Conservation (phyloP, 768 basidiomycete genomes). For the Collybia mongolica region DNA sequence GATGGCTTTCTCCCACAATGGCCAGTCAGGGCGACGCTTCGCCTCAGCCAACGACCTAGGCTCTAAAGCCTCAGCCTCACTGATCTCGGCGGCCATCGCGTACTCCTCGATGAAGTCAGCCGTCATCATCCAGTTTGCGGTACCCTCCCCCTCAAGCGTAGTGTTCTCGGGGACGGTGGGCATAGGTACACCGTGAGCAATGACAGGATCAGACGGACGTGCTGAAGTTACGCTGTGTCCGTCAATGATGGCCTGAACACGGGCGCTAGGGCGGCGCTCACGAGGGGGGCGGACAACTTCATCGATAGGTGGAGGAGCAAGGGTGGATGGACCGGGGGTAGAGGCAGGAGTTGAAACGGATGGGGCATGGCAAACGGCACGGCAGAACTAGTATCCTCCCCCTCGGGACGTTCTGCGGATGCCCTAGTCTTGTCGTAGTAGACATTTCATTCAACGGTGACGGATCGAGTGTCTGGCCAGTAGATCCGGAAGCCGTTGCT, state of each 20-base stretch:
- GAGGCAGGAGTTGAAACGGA: background rate
- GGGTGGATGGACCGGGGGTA: background rate
- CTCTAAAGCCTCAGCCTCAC: conserved; percentile 14
- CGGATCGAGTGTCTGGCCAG: conserved; percentile 25
- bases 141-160: conserved; percentile 7
- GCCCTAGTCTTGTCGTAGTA: conserved; percentile 16
- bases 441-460: conserved; percentile 29
- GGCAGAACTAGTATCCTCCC: conserved; percentile 22
- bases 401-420: conserved; percentile 19
- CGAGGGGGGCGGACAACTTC: background rate
- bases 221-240: background rate
- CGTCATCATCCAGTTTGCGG: conserved; percentile 6
- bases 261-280: conserved; percentile 1
- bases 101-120: conserved; percentile 8
- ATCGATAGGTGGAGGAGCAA: background rate
- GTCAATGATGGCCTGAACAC: conserved; percentile 3
- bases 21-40: conserved; percentile 11
- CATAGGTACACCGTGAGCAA: background rate
- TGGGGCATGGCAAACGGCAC: background rate
- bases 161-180: conserved; percentile 1
- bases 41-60: conserved; percentile 15
- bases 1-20: conserved; percentile 24
- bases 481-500: conserved; percentile 29
- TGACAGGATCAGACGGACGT: background rate
- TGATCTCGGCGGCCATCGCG: conserved; percentile 8